Evolutionary conservation across 768 basidiomycete species (phyloP), one percentile per base, ranked within the genome.

Genomic region (Fomitopsis serialis): DNA sequence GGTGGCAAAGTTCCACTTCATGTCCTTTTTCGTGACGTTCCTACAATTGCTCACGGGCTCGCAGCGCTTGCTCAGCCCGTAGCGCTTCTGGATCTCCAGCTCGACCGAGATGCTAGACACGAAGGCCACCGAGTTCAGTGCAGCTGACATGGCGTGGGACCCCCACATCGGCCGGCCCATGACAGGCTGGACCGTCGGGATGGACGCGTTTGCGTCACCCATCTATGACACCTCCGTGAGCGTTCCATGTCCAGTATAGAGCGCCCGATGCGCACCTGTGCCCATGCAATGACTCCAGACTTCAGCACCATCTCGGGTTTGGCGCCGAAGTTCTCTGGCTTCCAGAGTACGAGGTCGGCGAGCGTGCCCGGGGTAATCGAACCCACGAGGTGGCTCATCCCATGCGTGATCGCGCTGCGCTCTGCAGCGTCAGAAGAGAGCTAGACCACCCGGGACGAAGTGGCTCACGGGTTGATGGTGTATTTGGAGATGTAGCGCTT

Each of bases 401-500:
- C 97, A 55, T 98, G 95, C 0, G 92, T 85, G 56, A 99, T 88
- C 0, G 97, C 97, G 0, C 94, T 95, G 19, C 15, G 15, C 15
- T 8, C 37, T 15, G 61, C 45, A 36, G 47, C 40, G 57, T 48
- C 13, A 19, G 54, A 44, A 50, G 52, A 37, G 22, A 7, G 13
- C 3, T 15, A 12, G n/a, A 36, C 32, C n/a, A 15, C 32, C 11
- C 19, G 42, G 13, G 45, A 21, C 45, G 19, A n/a, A 40, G 42
- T 48, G 7, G 77, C 92, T 61, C 60, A 96, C 92, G 96, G 94
- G 65, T 99, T 98, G 66, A 98, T 83, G 13, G 97, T 98, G 70
- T 98, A 98, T 67, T 98, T 99, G 15, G 95, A 80, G 23, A 98
- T 77, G 68, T 98, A 98, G 55, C 95, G 78, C 76, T 97, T 98